Percentiles rank a stretch among this genome's conserved stretches.
Conservation (phyloP, 2,329 filamentous ascomycete species). For the Akanthomyces dipterigenus region DNA sequence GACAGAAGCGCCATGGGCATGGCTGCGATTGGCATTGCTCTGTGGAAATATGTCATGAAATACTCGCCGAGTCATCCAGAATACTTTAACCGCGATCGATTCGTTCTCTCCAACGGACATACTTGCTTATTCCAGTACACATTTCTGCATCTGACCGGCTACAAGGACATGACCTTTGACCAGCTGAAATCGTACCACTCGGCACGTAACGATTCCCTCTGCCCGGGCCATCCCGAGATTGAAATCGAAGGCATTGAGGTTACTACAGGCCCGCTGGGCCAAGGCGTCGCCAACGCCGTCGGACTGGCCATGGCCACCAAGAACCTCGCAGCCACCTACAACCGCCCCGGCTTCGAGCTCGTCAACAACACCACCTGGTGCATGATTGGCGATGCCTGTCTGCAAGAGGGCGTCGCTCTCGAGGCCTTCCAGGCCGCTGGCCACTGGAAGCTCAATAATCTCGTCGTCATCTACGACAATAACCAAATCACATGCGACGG, state of each 20-base stretch:
- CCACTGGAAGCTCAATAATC: constrained; percentile 48
- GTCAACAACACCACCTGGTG: constrained; percentile 48
- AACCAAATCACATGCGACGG: constrained; percentile 56
- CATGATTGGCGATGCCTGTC: constrained; percentile 51
- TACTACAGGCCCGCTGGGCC: constrained; percentile 52
- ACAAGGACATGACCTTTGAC: constrained; percentile 48
- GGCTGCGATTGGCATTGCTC: constrained; percentile 53
- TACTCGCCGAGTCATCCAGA: constrained; percentile 48
- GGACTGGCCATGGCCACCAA: constrained; percentile 52
- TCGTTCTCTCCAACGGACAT: constrained; percentile 56
- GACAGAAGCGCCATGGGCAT: constrained; percentile 47
- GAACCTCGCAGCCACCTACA: constrained; percentile 47
- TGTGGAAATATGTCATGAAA: constrained; percentile 56
- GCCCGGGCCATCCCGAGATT: constrained; percentile 51
- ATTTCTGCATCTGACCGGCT: constrained; percentile 47
- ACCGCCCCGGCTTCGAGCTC: constrained; percentile 40
- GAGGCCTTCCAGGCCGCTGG: constrained; percentile 52
- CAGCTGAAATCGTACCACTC: constrained; percentile 49
- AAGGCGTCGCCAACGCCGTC: constrained; percentile 55
- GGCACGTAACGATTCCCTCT: constrained; percentile 39
- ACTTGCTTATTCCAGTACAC: constrained; percentile 48
- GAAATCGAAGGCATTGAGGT: constrained; percentile 52
- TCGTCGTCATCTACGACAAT: constrained; percentile 54
- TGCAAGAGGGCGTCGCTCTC: constrained; percentile 51
- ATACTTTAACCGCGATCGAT: constrained; percentile 57